phyloP scores from a whole-genome alignment of 2,329 filamentous ascomycete species.

The Microdochium trichocladiopsis region DNA sequence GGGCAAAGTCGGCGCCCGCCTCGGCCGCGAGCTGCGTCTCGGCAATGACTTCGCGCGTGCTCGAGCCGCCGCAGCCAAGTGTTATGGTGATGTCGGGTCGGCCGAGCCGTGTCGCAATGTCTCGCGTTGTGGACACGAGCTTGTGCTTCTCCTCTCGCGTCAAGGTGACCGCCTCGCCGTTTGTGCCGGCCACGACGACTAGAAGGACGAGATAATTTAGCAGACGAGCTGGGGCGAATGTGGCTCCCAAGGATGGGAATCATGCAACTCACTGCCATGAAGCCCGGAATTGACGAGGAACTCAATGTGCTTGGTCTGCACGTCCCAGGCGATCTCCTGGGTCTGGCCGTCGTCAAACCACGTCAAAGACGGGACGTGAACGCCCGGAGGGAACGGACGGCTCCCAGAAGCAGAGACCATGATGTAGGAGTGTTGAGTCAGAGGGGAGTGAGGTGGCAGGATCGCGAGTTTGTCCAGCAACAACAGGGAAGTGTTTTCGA shows the following conservation, averaged over 20 bases:
- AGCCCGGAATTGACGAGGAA: constrained; percentile 46
- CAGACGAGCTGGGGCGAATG: constrained; percentile 2
- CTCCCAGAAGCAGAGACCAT: no score
- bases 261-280: constrained; percentile 8
- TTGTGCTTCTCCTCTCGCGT: constrained; percentile 55
- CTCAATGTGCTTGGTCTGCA: constrained; percentile 44
- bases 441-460: no score
- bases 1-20: constrained; percentile 52
- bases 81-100: constrained; percentile 51
- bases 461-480: no score
- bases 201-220: constrained; percentile 11
- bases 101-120: constrained; percentile 48
- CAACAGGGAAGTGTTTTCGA: no score
- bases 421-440: no score
- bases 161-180: constrained; percentile 67
- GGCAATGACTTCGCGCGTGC: constrained; percentile 53
- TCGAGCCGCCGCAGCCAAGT: constrained; percentile 56
- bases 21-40: constrained; percentile 51
- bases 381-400: constrained; percentile 34
- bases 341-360: constrained; percentile 39
- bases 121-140: constrained; percentile 54
- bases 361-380: constrained; percentile 50
- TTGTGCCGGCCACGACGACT: constrained; percentile 64
- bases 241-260: constrained; percentile 31
- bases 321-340: constrained; percentile 49